Conservation (phyloP, 2,329 filamentous ascomycete genomes). For the Penicillium sp. region DNA sequence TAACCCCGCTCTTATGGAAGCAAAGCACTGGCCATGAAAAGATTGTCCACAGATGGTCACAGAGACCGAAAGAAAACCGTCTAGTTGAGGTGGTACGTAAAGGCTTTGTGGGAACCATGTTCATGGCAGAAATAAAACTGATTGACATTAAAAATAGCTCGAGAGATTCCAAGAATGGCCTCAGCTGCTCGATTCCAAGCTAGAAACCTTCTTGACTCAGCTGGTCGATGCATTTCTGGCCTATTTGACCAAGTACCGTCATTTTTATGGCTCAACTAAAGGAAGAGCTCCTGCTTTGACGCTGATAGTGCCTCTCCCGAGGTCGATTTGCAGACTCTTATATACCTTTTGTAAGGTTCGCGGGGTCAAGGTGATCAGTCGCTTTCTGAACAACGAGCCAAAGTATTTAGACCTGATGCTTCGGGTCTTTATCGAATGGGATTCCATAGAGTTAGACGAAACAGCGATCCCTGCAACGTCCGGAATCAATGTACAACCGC, state of each 20-base stretch:
- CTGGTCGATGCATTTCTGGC: conserved; percentile 73
- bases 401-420: conserved; percentile 78
- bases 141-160: conserved; percentile 42
- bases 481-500: conserved; percentile 29
- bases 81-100: conserved; percentile 37
- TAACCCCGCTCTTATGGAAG: conserved; percentile 43
- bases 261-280: conserved; percentile 34
- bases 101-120: conserved; percentile 8
- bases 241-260: conserved; percentile 49
- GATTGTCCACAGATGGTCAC: conserved; percentile 37
- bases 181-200: conserved; percentile 81
- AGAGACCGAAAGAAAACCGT: conserved; percentile 33
- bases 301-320: conserved; percentile 52
- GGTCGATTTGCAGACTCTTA: conserved; percentile 72
- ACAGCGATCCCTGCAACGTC: conserved; percentile 12
- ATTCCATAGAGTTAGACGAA: conserved; percentile 22
- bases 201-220: conserved; percentile 69
- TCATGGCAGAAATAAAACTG: neutral
- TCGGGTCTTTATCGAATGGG: conserved; percentile 64
- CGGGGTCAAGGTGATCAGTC: conserved; percentile 85
- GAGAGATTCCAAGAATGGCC: conserved; percentile 94
- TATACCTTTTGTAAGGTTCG: conserved; percentile 94
- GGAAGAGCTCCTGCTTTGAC: conserved; percentile 32
- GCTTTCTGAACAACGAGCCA: conserved; percentile 87
- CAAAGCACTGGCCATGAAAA: conserved; percentile 21